Percentiles rank a stretch among this genome's conserved stretches.
Conservation (phyloP, 140 eudicot genomes). For the Senecio squalidus region DNA sequence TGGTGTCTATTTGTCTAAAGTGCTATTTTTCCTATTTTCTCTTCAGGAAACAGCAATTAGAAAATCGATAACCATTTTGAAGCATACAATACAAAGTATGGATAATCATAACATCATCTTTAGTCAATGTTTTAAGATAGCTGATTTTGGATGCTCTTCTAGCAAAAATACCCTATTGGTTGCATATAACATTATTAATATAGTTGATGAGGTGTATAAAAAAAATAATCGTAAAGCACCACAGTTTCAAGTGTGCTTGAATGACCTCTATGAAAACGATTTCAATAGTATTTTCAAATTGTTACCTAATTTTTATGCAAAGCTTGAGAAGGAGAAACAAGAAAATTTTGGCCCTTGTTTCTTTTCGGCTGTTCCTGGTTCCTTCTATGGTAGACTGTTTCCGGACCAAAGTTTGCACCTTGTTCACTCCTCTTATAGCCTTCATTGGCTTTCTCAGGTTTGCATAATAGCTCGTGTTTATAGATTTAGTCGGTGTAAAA, state of each 20-base stretch:
- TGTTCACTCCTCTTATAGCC: constrained; percentile 26
- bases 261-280: constrained; percentile 43
- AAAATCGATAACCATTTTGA: constrained; percentile 11
- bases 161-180: constrained; percentile 35
- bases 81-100: constrained; percentile 19
- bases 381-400: constrained; percentile 35
- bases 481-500: no score
- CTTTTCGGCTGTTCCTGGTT: constrained; percentile 31
- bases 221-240: constrained; percentile 14
- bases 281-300: constrained; percentile 36
- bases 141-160: constrained; percentile 48
- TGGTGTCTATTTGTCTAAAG: no score
- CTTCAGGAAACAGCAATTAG: constrained; percentile 25
- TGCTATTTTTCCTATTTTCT: neutral
- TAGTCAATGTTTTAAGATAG: constrained; percentile 22
- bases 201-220: constrained; percentile 1
- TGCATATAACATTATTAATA: constrained; percentile 18
- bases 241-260: constrained; percentile 28
- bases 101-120: neutral
- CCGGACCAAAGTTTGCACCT: constrained; percentile 26
- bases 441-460: constrained; percentile 33
- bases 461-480: neutral
- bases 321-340: neutral
- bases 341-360: constrained; percentile 17
- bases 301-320: constrained; percentile 21